Evolutionary conservation across 495 filamentous ascomycete species (phyloP), one percentile per base, ranked within the genome.

Genomic region (Aspergillus bertholletiae): DNA sequence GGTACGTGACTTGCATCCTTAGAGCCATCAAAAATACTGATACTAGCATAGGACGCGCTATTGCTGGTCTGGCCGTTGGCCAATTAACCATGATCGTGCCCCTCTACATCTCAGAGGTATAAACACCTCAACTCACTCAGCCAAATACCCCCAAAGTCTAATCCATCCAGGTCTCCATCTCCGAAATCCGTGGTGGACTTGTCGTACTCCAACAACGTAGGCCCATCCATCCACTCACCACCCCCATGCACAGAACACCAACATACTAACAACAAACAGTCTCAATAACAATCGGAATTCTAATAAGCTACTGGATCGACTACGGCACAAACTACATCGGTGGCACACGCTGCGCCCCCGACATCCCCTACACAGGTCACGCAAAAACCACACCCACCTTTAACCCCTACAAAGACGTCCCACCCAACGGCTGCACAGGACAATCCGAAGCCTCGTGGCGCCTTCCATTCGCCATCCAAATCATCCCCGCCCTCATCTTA

Each of bases 261-360:
- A 53, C 46, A 8, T 15, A 12, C 15, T 13, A 37, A 22, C 17
- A 34, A 23, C 3, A 8, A 11, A 15, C 15, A 73, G 70, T 88
- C 79, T 88, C 88, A 18, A 89, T 93, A 58, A 89, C 84, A 28
- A 83, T 90, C 48, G 90, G 90, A 23, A 93, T 96, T 68, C 82
- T 94, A 76, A 70, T 92, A 28, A 84, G 80, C 56, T 94, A 91
- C 74, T 95, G 90, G 89, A 88, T 91, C 59, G 84, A 90, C 68
- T 90, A 89, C 52, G 69, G 66, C 18, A 67, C 72, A 17, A 73
- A 75, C 53, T 69, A 71, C 27, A 72, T 75, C 44, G 72, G 71
- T n/a, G 71, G 72, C 12, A 65, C 69, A 0, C 61, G 70, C 13
- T 78, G 72, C 22, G 68, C 73, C 30, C 72, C 69, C 13, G 56